Evolutionary conservation across 768 basidiomycete species (phyloP).

Genomic region (Cystofilobasidium bisporidii): DNA sequence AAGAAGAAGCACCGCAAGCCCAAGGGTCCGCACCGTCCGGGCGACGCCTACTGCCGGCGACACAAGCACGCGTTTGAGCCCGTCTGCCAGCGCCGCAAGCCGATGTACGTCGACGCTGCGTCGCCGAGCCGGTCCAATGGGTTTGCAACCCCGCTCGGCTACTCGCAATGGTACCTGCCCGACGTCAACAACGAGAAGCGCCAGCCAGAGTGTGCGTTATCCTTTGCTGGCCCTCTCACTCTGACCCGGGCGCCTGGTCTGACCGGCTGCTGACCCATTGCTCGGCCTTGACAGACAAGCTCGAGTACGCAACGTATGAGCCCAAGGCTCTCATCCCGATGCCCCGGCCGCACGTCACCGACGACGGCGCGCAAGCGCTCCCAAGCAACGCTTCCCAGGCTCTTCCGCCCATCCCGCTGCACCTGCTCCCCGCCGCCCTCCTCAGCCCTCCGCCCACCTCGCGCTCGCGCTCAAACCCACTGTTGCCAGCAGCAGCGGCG

Average conservation of each 20-base stretch:
- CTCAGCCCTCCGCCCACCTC: slow-evolving; percentile 36
- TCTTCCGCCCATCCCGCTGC: slow-evolving; percentile 50
- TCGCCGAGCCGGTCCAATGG: slow-evolving; percentile 64
- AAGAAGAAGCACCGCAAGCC: slow-evolving; percentile 46
- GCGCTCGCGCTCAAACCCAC: slow-evolving; percentile 26
- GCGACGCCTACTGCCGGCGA: slow-evolving; percentile 40
- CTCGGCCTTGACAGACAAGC: slow-evolving; percentile 22
- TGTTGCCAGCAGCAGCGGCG: slow-evolving; percentile 39
- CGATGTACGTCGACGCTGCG: slow-evolving; percentile 48
- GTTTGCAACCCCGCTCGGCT: slow-evolving; percentile 66
- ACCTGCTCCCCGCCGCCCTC: slow-evolving; percentile 52
- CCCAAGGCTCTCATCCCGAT: slow-evolving; percentile 1
- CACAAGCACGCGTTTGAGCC: slow-evolving; percentile 39
- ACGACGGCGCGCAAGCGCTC: too few relatives aligned
- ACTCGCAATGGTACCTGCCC: slow-evolving; percentile 70
- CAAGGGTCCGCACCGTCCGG: slow-evolving; percentile 53
- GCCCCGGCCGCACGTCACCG: slow-evolving; percentile 16
- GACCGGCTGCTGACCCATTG: background rate
- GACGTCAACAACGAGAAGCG: slow-evolving; percentile 47
- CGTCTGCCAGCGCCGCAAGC: slow-evolving; percentile 40
- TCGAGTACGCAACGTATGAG: slow-evolving; percentile 31
- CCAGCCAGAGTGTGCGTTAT: slow-evolving; percentile 47
- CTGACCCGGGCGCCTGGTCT: slow-evolving; percentile 32
- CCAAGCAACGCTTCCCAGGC: background rate
- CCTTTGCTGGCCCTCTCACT: too few relatives aligned